Conservation (phyloP, 805 yeast genomes). For the Saturnispora quitensis region DNA sequence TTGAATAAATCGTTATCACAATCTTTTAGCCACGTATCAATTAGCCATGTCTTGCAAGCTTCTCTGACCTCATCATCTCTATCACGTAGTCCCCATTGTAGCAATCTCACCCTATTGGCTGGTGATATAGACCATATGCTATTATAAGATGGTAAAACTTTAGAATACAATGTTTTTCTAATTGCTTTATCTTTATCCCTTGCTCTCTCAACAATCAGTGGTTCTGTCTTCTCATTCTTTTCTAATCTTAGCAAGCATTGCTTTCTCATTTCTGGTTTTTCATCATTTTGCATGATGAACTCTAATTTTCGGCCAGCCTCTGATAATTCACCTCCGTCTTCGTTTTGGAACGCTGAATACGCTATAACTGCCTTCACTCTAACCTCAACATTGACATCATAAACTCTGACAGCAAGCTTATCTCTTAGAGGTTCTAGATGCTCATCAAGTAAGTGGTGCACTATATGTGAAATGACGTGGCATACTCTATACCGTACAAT, state of each 20-base stretch:
- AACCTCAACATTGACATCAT: slow-evolving; percentile 68
- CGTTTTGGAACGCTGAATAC: slow-evolving; percentile 64
- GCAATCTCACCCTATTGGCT: slow-evolving; percentile 51
- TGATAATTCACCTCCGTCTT: slow-evolving; percentile 35
- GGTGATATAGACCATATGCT: slow-evolving; percentile 45
- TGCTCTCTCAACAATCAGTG: slow-evolving; percentile 66
- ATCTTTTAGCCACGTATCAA: slow-evolving; percentile 61
- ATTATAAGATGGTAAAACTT: slow-evolving; percentile 58
- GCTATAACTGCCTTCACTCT: slow-evolving; percentile 81
- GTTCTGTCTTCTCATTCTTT: slow-evolving; percentile 43
- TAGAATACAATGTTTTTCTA: slow-evolving; percentile 63
- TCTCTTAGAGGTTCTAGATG: slow-evolving; percentile 54
- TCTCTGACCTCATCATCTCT: slow-evolving; percentile 64
- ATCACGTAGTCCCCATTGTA: slow-evolving; percentile 82
- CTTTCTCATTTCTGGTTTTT: slow-evolving; percentile 81
- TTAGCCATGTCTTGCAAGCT: slow-evolving; percentile 66
- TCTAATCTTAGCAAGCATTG: slow-evolving; percentile 69
- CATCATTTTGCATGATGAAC: slow-evolving; percentile 61
- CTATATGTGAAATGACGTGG: slow-evolving; percentile 62
- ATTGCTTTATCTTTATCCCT: slow-evolving; percentile 67
- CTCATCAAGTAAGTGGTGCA: slow-evolving; percentile 65
- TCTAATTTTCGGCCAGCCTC: slow-evolving; percentile 40
- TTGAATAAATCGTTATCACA: slow-evolving; percentile 47
- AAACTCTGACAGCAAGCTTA: slow-evolving; percentile 52
- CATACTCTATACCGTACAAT: slow-evolving; percentile 73